Evolutionary conservation across 257 asterid species (phyloP), one percentile per base, ranked within the genome.

Genomic region (Solanum clarkiae): DNA sequence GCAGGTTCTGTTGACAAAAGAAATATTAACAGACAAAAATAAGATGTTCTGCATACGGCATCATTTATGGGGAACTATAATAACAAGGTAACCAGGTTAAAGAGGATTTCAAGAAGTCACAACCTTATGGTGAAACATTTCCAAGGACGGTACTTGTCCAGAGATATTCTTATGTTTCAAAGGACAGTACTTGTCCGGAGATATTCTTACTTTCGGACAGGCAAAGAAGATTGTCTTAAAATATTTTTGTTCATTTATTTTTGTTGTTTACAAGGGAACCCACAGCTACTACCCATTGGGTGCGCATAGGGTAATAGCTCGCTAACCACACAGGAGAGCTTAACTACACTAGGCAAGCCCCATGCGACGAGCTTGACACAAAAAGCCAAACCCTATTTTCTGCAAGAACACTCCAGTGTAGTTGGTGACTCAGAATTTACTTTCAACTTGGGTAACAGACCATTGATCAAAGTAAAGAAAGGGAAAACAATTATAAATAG

Each of bases 1-100:
- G 95, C 91, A 86, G 98, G 99, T 88, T 95, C 99, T 97, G 91
- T 85, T 60, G 84, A 87, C 42, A 74, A 55, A n/a, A 83, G 42
- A 47, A 69, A 70, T 62, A 85, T 45, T 82, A 82, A 44, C 15
- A 66, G 17, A 22, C 85, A 82, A 44, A 77, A 77, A n/a, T n/a
- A 77, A 49, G 82, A 10, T 77, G 63, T 51, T 77, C 82, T 75
- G 81, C 22, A 49, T 51, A 16, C n/a, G 81, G 53, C 26, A 51
- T 51, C 63, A 77, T 14, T 77, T 77, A 26, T 14, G 8, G 82
- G 45, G 63, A 77, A 26, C 59, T 53, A 77, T 77, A 22, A 75
- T 49, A 51, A 51, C 26, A 77, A 51, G 63, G 63, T 77, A 51
- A 16, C 26, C 26, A 77, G 26, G 63, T 51, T 51, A 77, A 77